Evolutionary conservation across 169 alveolate species (phyloP).

Genomic region (Cryptosporidium sp.): DNA sequence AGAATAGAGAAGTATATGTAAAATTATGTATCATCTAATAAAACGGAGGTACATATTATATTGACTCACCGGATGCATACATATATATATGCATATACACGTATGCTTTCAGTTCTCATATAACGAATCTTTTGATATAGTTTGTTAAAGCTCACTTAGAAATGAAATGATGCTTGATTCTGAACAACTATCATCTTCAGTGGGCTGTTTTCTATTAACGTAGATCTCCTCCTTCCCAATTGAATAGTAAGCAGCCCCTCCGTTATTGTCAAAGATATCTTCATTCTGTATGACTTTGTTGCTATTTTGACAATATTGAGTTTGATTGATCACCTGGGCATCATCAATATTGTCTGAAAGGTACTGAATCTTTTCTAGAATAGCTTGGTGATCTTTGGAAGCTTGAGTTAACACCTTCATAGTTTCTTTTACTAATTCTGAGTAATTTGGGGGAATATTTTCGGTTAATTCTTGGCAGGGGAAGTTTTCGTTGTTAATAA

Average conservation of each 20-base stretch:
- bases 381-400: slow-evolving; percentile 41
- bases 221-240: slow-evolving; percentile 11
- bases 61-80: background rate
- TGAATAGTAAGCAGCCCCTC: background rate
- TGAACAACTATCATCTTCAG: slow-evolving; percentile 63
- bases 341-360: slow-evolving; percentile 35
- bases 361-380: slow-evolving; percentile 21
- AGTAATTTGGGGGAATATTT: slow-evolving; percentile 18
- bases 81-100: background rate
- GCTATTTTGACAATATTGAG: background rate
- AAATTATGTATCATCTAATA: background rate
- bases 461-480: background rate
- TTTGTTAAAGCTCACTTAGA: slow-evolving; percentile 46
- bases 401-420: slow-evolving; percentile 26
- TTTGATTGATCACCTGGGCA: background rate
- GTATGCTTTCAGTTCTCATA: background rate
- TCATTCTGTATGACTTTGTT: slow-evolving; percentile 1
- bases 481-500: background rate
- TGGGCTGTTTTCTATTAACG: background rate
- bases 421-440: slow-evolving; percentile 36
- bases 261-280: background rate
- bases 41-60: background rate
- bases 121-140: background rate
- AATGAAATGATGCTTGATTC: slow-evolving; percentile 69
- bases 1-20: background rate